These are phyloP conservation scores for Chenopodium suecicum DNA, from an alignment of 148 eudicot genomes.

Conservation along the genomic window DNA sequence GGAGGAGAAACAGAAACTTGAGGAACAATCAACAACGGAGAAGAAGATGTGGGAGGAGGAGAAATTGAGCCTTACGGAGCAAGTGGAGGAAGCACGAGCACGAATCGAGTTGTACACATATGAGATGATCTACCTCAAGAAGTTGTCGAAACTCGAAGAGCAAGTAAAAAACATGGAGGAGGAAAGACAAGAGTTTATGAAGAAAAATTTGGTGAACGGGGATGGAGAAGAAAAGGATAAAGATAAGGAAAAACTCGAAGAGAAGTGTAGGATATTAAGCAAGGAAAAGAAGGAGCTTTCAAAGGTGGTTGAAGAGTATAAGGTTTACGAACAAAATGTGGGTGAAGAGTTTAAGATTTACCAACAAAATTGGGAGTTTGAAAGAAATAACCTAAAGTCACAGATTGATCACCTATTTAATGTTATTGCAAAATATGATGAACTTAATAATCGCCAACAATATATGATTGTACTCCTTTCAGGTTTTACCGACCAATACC, in stretches of 20 bases:
- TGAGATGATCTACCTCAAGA: no score
- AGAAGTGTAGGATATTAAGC: background rate
- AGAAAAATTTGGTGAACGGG: background rate
- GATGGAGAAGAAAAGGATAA: background rate
- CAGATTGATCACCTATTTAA: background rate
- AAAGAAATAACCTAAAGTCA: background rate
- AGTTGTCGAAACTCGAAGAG: background rate
- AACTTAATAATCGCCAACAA: background rate
- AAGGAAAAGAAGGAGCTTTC: background rate
- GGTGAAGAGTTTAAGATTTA: no score
- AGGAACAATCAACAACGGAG: no score
- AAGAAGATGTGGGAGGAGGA: no score
- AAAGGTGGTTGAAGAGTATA: background rate
- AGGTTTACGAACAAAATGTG: no score
- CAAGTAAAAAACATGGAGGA: background rate
- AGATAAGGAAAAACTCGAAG: background rate
- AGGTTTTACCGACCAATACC: no score
- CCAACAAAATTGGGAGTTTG: background rate
- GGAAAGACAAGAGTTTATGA: background rate
- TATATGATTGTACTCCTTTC: background rate
- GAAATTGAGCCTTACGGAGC: no score
- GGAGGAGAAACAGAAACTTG: no score
- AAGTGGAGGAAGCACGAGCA: no score
- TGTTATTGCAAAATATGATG: no score
- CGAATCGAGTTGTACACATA: no score